phyloP scores from a whole-genome alignment of 176 grass and related monocot genomes.

The Carex myosuroides region DNA sequence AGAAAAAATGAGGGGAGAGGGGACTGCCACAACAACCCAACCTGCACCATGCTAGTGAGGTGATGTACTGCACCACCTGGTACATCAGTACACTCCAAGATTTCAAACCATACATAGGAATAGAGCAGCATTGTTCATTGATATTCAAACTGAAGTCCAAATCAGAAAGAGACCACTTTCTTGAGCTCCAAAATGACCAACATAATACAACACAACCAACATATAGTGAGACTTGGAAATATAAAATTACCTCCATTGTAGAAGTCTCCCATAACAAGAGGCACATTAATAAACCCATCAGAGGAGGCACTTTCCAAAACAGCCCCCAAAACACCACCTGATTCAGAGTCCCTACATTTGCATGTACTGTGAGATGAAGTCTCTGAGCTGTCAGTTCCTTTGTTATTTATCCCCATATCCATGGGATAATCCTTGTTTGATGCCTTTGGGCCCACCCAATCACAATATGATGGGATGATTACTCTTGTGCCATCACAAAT shows the following conservation, averaged over 20 bases:
- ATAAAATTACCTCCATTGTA: conserved; percentile 48
- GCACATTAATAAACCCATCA: conserved; percentile 50
- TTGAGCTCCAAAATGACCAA: conserved; percentile 12
- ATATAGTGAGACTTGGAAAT: not conserved
- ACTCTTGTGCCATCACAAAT: conserved; percentile 57
- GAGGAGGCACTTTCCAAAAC: conserved; percentile 47
- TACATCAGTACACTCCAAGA: not conserved
- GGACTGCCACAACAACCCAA: not conserved
- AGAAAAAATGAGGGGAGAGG: not conserved
- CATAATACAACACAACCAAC: not conserved
- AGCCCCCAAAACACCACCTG: conserved; percentile 15
- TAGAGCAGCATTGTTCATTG: not conserved
- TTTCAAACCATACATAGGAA: not conserved
- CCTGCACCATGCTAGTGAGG: not conserved
- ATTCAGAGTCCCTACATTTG: conserved; percentile 25
- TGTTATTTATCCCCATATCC: not conserved
- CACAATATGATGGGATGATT: conserved; percentile 64
- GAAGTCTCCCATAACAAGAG: conserved; percentile 37
- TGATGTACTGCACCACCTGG: not conserved
- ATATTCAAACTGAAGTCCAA: not conserved
- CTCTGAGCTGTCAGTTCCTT: conserved; percentile 53
- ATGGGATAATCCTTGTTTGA: not conserved
- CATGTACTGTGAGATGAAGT: conserved; percentile 42
- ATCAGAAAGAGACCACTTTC: conserved; percentile 12
- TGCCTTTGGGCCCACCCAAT: conserved; percentile 29